Evolutionary conservation across 345 rosid genomes (phyloP), one percentile per base, ranked within the genome.

Genomic region (Firmiana major): DNA sequence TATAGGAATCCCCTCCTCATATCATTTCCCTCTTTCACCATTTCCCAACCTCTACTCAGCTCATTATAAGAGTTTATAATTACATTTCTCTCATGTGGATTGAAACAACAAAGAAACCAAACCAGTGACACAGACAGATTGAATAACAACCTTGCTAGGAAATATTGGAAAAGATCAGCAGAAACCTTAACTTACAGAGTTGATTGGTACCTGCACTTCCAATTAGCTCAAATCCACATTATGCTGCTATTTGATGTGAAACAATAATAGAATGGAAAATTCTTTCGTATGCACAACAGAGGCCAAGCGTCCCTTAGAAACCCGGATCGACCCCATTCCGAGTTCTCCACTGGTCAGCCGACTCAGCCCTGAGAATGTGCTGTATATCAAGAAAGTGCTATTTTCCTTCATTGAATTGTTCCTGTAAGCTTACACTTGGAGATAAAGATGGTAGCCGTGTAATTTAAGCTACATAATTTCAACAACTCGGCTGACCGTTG

Each of bases 341-440:
- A 63, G 69, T n/a, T 38, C 74, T 58, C 49, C n/a, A 24, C 78
- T 49, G 64, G 54, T 62, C 78, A 16, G 60, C 68, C 36, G 34
- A 31, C 34, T 31, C 34, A 31, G 34, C 34, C 34, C 34, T 31
- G 28, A 65, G n/a, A 67, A 16, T 5, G 28, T 46, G 7, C 63
- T 62, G 34, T 31, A 36, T 73, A 74, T 80, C 67, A 70, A 79
- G 81, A 81, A 71, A 17, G 17, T 66, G 68, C 54, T 6, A 45
- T 10, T 53, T 64, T 63, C 75, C 63, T 82, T 86, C 82, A 88
- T 55, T 90, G 90, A 17, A 90, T 84, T 7, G 90, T 88, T 72
- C 89, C 83, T 70, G 90, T 88, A 83, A 90, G 92, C 85, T 82
- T 88, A 76, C 94, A 90, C 78, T 90, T 90, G 31, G 94, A 90